Evolutionary conservation across 2,329 filamentous ascomycete genomes (phyloP).

Genomic region (Aureobasidium subglaciale): DNA sequence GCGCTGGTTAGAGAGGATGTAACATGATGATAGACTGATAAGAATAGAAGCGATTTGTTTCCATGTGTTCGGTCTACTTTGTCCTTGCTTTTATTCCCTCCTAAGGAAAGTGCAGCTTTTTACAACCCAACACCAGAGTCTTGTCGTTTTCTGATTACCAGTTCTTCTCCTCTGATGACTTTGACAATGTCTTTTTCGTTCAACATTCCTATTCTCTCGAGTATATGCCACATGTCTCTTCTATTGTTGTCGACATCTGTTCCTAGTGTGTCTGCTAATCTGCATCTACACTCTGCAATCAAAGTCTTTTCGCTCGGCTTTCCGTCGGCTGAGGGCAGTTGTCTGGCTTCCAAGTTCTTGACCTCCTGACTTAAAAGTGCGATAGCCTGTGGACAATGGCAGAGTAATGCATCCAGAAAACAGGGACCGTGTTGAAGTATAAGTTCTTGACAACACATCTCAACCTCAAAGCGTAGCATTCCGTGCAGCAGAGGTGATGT

Average conservation of each 20-base stretch:
- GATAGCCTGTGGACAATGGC: not conserved
- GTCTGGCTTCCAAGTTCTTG: conserved; percentile 1
- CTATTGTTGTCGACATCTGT: not conserved
- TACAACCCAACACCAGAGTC: conserved; percentile 2
- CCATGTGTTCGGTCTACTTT: no score
- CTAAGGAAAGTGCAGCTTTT: no score
- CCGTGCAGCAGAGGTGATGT: conserved; percentile 4
- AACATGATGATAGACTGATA: no score
- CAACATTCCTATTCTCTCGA: not conserved
- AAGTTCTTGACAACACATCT: conserved; percentile 29
- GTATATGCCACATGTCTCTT: not conserved
- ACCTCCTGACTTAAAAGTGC: not conserved
- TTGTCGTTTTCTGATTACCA: not conserved
- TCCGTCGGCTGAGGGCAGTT: not conserved
- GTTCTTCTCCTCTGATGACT: conserved; percentile 5
- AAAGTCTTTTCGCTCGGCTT: not conserved
- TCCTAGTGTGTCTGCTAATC: not conserved
- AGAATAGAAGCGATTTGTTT: no score
- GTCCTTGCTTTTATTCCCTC: no score
- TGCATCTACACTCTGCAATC: not conserved
- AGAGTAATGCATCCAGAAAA: conserved; percentile 24
- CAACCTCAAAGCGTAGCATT: conserved; percentile 24
- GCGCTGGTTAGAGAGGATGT: no score
- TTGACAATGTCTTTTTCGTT: not conserved
- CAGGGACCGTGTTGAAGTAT: conserved; percentile 25